Conservation (phyloP, 1,284 basidiomycete genomes). For the Puccinia horiana region DNA sequence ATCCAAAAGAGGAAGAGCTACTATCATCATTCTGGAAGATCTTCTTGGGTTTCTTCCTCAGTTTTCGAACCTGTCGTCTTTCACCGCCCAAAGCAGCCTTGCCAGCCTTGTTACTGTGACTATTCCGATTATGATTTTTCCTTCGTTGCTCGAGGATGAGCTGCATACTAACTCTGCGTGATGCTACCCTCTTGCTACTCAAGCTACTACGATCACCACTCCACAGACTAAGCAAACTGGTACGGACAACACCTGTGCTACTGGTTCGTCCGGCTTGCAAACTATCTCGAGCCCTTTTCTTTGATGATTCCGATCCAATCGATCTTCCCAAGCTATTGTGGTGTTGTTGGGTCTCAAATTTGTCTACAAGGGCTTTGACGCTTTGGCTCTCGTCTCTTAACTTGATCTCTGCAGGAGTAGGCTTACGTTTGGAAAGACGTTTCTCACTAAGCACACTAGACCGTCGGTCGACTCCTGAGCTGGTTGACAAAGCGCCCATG, state of each 20-base stretch:
- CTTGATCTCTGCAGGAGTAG: conserved; percentile 37
- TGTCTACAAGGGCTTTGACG: conserved; percentile 28
- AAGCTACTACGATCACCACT: conserved; percentile 19
- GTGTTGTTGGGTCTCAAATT: conserved; percentile 32
- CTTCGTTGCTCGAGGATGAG: neutral
- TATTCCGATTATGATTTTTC: neutral
- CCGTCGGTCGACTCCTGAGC: neutral
- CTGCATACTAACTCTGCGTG: conserved; percentile 8
- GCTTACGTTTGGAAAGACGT: conserved; percentile 8
- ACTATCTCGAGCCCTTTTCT: neutral
- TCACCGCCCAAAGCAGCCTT: neutral
- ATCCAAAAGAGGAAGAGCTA: conserved; percentile 27
- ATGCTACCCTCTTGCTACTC: neutral
- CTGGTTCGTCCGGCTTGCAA: neutral
- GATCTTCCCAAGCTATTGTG: conserved; percentile 10
- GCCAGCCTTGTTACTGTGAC: neutral
- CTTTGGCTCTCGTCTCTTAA: conserved; percentile 24
- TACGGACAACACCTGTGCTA: conserved; percentile 7
- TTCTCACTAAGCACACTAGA: conserved; percentile 11
- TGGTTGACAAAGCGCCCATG: neutral
- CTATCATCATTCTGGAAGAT: neutral
- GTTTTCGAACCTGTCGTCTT: conserved; percentile 1
- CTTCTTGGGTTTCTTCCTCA: conserved; percentile 25
- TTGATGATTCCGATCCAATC: neutral
- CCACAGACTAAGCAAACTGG: conserved; percentile 23